Base-by-base conservation (phyloP, 345 rosid species). In the Conringia planisiliqua region DNA sequence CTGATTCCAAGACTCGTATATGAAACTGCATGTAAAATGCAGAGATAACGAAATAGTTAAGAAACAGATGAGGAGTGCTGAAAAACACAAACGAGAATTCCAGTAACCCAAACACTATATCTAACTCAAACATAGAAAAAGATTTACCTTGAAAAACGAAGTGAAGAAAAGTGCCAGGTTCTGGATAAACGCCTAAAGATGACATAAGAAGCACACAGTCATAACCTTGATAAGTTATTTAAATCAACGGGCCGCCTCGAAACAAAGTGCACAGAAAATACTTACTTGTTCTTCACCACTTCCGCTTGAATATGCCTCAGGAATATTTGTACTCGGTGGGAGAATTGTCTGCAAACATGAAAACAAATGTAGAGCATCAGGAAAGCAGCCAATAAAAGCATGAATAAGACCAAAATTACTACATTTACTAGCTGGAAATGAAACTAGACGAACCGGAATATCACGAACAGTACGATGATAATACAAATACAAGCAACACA, bases 141-240 rank as follows among this genome's bases (percentile, higher is more conserved):
- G 22, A 69, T 81, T 83, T 87, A 71, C 99, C 97, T 92, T 96
- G 67, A 72, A 92, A 83, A 92, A 96, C 26, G 99, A 96, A 44
- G 99, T 92, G 82, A 96, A 92, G 84, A 96, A 96, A 61, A 96
- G 78, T 17, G 98, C 97, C 88, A 96, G 78, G 69, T 96, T 96
- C 90, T 96, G 99, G 79, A 92, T 92, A 79, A 96, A 96, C 59
- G 99, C 99, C 99, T 96, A 87, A 50, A 71, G 59, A 58, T 70
- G 43, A 70, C 64, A 79, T 38, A 38, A n/a, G 27, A 65, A 6
- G 20, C 33, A 62, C 33, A 58, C 4, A 46, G 56, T 65, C 30
- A 29, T 22, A 20, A 65, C 52, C 48, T 50, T 29, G 11, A 40
- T 10, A 65, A 10, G 60, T 50, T 60, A 32, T 10, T 46, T 56